Percentiles rank a stretch among this genome's conserved stretches.
Evolutionary conservation across 2,329 filamentous ascomycete species (phyloP).

Genomic region (Talaromyces sp.): DNA sequence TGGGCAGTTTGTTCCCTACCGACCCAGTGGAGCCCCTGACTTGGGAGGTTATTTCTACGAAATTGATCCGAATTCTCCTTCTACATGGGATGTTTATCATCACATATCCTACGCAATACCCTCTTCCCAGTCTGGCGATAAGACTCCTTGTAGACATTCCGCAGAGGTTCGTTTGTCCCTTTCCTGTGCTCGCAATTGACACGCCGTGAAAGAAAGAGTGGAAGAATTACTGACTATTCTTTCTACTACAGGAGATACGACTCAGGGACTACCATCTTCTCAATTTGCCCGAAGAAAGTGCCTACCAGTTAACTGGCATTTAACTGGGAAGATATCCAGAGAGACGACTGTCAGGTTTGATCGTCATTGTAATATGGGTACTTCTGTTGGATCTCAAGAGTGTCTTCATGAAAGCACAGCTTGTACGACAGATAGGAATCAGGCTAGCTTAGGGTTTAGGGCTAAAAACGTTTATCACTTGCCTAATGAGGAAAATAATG

Average conservation of each 20-base stretch:
- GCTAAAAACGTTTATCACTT: background rate
- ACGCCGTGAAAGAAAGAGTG: background rate
- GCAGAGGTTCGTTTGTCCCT: conserved; percentile 7
- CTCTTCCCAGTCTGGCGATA: background rate
- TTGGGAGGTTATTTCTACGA: background rate
- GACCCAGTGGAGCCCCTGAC: background rate
- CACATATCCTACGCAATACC: background rate
- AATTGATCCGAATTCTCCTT: too few relatives aligned
- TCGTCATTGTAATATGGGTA: background rate
- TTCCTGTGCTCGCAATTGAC: background rate
- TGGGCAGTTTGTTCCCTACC: background rate
- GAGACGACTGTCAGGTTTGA: background rate
- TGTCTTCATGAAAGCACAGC: background rate
- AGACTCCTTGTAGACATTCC: background rate
- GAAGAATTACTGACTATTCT: background rate
- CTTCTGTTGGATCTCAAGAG: background rate
- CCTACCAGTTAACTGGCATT: too few relatives aligned
- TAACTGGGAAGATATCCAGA: background rate
- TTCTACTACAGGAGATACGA: conserved; percentile 10
- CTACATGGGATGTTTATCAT: background rate
- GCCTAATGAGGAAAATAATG: background rate
- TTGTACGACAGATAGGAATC: background rate
- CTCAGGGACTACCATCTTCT: conserved; percentile 9
- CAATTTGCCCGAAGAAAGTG: background rate
- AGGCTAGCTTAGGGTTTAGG: background rate